Conservation (phyloP, 2,329 filamentous ascomycete genomes). For the Pseudogymnoascus destructans region DNA sequence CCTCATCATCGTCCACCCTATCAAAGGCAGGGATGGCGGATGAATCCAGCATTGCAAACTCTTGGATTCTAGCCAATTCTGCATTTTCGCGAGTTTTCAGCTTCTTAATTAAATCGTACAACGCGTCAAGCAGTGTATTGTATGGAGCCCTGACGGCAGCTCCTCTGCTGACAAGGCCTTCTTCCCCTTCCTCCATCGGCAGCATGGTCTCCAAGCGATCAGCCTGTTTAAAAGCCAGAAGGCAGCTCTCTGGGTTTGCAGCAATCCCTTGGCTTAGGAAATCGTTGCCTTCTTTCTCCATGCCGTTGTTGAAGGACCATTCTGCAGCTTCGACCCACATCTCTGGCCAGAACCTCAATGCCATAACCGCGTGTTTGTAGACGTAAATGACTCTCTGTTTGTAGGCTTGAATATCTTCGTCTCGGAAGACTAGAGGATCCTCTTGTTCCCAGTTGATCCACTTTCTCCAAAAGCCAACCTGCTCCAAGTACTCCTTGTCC, state of each 20-base stretch:
- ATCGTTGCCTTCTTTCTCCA: conserved; percentile 52
- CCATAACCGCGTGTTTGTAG: conserved; percentile 89
- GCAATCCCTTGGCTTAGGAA: conserved; percentile 72
- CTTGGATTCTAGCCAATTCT: conserved; percentile 44
- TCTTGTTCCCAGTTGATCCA: conserved; percentile 96
- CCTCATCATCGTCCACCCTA: conserved; percentile 40
- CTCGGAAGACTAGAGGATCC: conserved; percentile 74
- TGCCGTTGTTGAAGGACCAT: conserved; percentile 72
- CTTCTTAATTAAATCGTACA: conserved; percentile 78
- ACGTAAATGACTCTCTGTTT: conserved; percentile 73
- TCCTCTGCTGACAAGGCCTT: conserved; percentile 48
- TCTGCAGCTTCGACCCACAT: conserved; percentile 92
- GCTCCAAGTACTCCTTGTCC: conserved; percentile 67
- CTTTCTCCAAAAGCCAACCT: conserved; percentile 79
- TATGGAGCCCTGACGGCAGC: conserved; percentile 63
- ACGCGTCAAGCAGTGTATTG: conserved; percentile 65
- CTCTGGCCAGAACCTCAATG: conserved; percentile 85
- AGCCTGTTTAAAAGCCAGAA: conserved; percentile 79
- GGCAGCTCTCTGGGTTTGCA: conserved; percentile 85
- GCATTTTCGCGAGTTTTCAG: conserved; percentile 49
- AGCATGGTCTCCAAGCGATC: conserved; percentile 75
- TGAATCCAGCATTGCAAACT: conserved; percentile 29
- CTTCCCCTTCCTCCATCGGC: conserved; percentile 63
- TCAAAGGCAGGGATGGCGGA: conserved; percentile 29
- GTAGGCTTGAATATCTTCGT: conserved; percentile 64